Evolutionary conservation across 257 asterid species (phyloP).

Genomic region (Primulina tabacum): DNA sequence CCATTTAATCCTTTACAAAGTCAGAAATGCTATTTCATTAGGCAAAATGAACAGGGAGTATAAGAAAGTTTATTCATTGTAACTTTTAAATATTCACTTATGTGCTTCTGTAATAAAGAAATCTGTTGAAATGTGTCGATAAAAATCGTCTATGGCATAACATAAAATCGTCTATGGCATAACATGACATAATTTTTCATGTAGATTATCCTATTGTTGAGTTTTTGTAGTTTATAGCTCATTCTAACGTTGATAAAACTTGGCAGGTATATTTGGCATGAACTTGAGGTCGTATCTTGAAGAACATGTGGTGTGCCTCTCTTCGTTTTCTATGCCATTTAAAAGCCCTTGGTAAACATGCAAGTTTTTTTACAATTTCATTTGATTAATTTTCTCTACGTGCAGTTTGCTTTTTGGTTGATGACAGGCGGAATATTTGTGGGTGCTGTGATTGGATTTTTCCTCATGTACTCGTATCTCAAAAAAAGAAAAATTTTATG

Average conservation of each 20-base stretch:
- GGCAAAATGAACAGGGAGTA: too few relatives aligned
- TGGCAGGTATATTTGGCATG: conserved; percentile 97
- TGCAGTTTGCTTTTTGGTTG: conserved; percentile 94
- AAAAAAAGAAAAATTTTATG: conserved; percentile 69
- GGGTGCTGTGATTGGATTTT: conserved; percentile 70
- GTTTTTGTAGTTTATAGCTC: conserved; percentile 6
- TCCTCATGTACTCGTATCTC: conserved; percentile 74
- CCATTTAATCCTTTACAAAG: neutral
- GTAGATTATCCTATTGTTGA: neutral
- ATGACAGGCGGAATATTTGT: conserved; percentile 83
- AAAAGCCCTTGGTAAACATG: neutral
- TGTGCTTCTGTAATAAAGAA: neutral
- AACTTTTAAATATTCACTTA: neutral
- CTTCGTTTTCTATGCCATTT: neutral
- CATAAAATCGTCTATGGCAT: neutral
- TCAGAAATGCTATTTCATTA: neutral
- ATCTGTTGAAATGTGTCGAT: neutral
- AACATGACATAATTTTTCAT: conserved; percentile 10
- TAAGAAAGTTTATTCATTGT: too few relatives aligned
- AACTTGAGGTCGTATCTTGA: conserved; percentile 94
- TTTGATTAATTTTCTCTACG: conserved; percentile 13
- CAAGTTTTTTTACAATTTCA: neutral
- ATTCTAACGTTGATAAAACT: conserved; percentile 13
- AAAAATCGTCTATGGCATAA: neutral
- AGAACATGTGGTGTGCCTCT: conserved; percentile 66